A percentile compares a stretch with the other conserved stretches of the same genome.
These are phyloP conservation scores for Huntiella savannae DNA, from an alignment of 2,329 filamentous ascomycete species.

Conservation along the genomic window DNA sequence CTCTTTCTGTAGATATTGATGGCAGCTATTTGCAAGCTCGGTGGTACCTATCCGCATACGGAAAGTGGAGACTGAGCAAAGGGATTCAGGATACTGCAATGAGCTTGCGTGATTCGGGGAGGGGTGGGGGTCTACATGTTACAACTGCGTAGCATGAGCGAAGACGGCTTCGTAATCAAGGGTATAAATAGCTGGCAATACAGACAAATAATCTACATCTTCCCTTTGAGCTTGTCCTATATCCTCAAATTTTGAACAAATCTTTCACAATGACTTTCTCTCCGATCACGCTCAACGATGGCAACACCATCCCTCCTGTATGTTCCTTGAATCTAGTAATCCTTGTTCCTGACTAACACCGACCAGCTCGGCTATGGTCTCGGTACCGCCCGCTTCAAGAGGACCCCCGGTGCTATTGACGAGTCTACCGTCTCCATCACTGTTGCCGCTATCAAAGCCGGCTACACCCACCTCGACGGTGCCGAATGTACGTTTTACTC, in stretches of 20 bases:
- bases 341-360: neutral
- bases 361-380: constrained; percentile 49
- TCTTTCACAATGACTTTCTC: constrained; percentile 1
- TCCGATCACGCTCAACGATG: constrained; percentile 52
- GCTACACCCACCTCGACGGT: constrained; percentile 55
- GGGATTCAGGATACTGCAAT: neutral
- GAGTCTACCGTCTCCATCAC: constrained; percentile 29
- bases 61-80: too few species aligned
- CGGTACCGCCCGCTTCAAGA: constrained; percentile 46
- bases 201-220: neutral
- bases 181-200: neutral
- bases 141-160: too few species aligned
- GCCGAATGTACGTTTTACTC: constrained; percentile 37
- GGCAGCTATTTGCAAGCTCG: too few species aligned
- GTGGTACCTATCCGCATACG: too few species aligned
- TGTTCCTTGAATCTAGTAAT: constrained; percentile 12
- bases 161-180: neutral
- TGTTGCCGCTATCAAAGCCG: constrained; percentile 46
- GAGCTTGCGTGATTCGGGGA: neutral
- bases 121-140: neutral
- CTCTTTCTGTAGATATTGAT: too few species aligned
- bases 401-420: constrained; percentile 30
- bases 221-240: neutral
- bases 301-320: constrained; percentile 52
- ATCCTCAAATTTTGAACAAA: neutral